phyloP scores from a whole-genome alignment of 352 stramenopile genomes.

The Blastocystis sp. region DNA sequence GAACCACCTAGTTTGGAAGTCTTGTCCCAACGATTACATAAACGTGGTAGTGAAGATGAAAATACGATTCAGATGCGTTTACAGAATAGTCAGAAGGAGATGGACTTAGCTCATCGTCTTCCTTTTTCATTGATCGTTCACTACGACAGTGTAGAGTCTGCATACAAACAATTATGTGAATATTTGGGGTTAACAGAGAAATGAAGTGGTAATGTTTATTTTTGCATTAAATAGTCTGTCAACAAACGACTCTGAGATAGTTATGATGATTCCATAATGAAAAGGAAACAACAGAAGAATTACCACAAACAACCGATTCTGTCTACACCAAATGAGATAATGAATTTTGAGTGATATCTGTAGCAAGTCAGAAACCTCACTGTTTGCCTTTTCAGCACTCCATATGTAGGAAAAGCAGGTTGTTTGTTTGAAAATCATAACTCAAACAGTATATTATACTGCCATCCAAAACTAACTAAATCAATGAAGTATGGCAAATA shows the following conservation, averaged over 20 bases:
- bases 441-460: too few relatives aligned
- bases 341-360: constrained; percentile 49
- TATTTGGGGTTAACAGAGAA: constrained; percentile 47
- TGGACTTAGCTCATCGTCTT: constrained; percentile 70
- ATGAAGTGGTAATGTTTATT: constrained; percentile 23
- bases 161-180: constrained; percentile 71
- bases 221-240: too few relatives aligned
- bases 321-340: background rate
- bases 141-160: constrained; percentile 76
- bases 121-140: constrained; percentile 77
- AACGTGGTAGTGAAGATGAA: constrained; percentile 76
- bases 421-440: too few relatives aligned
- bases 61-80: constrained; percentile 77
- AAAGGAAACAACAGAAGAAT: too few relatives aligned
- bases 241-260: background rate
- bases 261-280: too few relatives aligned
- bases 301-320: too few relatives aligned
- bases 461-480: too few relatives aligned
- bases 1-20: constrained; percentile 78
- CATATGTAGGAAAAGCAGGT: background rate
- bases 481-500: too few relatives aligned
- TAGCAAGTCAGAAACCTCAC: background rate
- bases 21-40: constrained; percentile 76
- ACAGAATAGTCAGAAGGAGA: constrained; percentile 74
- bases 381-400: constrained; percentile 29